Base-by-base conservation (phyloP, 2,329 filamentous ascomycete genomes). In the Didymella sp. region DNA sequence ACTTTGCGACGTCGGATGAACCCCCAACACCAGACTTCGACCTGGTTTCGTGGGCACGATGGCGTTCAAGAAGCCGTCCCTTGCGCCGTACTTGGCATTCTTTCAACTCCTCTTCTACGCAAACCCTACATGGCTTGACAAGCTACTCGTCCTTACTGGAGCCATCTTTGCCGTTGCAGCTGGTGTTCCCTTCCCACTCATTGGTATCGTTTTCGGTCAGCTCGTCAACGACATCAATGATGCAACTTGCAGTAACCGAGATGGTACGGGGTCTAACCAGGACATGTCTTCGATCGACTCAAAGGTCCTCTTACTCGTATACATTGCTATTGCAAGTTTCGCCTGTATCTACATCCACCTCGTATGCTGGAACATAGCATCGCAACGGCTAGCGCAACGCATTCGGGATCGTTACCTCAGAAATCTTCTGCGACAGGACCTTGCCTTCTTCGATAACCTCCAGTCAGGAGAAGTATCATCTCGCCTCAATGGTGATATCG, bases 401-500 rank as follows among this genome's bases (percentile, higher is more conserved):
- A 76, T 90, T 40, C 82, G 87, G 42, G 84, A 87, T 62, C 78
- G 76, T 33, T 89, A 89, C 64, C 79, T 89, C 33, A 76, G 79
- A 24, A 82, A 80, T 17, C 73, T 89, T 17, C 77, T 89, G 13
- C 77, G 81, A 44, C 86, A 89, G 67, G 86, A 88, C 53, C 81
- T 86, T 0, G 77, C 84, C 13, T 89, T 85, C 69, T 89, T 89
- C 68, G 87, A 89, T 64, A 81, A 80, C 13, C 78, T 87, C 9
- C 82, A 85, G 43, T 81, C 86, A 0, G 87, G 87, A 15, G 85
- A 89, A 70, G 83, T 89, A 12, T 82, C 85, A 1, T 84, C 85
- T 8, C 80, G 87, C 17, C 81, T 91, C 40, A 87, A 87, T 67
- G 80, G 81, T 51, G 87, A 90, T 64, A 87, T 90, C 30, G 83